phyloP scores from a whole-genome alignment of 1,139 yeast species.

The Kluyveromyces sp. region DNA sequence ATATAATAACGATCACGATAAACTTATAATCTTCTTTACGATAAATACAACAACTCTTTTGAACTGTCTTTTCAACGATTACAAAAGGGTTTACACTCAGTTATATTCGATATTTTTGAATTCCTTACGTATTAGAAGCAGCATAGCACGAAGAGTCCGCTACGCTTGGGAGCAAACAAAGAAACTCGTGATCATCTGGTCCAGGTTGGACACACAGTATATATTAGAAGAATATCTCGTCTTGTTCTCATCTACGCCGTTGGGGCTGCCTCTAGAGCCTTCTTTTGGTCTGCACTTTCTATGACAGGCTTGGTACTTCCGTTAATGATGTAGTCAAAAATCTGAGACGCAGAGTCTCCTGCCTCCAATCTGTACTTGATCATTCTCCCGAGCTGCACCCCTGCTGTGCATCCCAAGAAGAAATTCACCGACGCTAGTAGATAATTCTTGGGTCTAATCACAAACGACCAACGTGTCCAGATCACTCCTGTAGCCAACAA shows the following conservation, averaged over 20 bases:
- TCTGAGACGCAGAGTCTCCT: constrained; percentile 48
- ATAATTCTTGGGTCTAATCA: constrained; percentile 81
- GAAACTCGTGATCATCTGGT: no score
- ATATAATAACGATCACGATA: neutral
- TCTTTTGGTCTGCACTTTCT: neutral
- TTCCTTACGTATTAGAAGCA: neutral
- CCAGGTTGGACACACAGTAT: neutral
- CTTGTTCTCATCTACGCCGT: neutral
- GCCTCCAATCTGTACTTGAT: constrained; percentile 49
- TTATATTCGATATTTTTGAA: neutral
- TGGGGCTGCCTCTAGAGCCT: neutral
- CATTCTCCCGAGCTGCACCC: constrained; percentile 71
- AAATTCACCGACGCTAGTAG: constrained; percentile 89
- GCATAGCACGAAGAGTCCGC: no score
- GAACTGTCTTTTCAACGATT: neutral
- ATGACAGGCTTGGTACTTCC: constrained; percentile 34
- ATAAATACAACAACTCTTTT: neutral
- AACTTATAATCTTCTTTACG: constrained; percentile 4
- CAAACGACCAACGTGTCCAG: constrained; percentile 98
- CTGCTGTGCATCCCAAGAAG: constrained; percentile 87
- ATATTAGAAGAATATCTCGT: no score
- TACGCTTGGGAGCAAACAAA: no score
- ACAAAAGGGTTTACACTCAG: neutral
- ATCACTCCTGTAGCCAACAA: constrained; percentile 86
- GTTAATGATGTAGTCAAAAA: constrained; percentile 49